Percentiles rank a stretch among this genome's conserved stretches.
Evolutionary conservation across 306 rosid species (phyloP).

Genomic region (Delonix regia): DNA sequence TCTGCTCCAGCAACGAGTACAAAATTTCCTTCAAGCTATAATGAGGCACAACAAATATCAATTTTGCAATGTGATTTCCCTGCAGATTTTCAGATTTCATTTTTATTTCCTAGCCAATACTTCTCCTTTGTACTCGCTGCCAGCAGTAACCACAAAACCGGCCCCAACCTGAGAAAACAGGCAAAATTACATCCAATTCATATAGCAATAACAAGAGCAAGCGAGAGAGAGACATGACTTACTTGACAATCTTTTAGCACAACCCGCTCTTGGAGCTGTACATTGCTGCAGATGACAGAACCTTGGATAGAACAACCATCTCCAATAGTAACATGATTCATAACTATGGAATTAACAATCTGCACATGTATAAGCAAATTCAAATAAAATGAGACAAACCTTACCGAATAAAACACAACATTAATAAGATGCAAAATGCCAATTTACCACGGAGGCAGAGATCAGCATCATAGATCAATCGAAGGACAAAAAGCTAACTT

Average conservation of each 20-base stretch:
- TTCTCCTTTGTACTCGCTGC: conserved; percentile 89
- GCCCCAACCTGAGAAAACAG: conserved; percentile 76
- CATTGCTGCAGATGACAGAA: conserved; percentile 92
- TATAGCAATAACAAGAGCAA: neutral
- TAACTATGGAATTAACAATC: conserved; percentile 88
- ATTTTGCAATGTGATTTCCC: neutral
- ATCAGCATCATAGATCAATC: neutral
- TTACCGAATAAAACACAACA: conserved; percentile 9
- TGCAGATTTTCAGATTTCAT: conserved; percentile 35
- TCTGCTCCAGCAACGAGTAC: conserved; percentile 31
- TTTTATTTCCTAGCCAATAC: conserved; percentile 88
- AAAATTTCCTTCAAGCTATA: conserved; percentile 48
- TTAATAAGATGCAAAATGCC: conserved; percentile 7
- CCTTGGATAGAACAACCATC: conserved; percentile 93
- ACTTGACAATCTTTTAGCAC: conserved; percentile 94
- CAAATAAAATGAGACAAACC: conserved; percentile 2
- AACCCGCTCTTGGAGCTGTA: conserved; percentile 91
- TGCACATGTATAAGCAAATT: conserved; percentile 33
- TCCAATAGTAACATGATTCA: conserved; percentile 93
- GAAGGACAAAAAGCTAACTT: conserved; percentile 27
- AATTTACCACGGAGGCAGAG: conserved; percentile 11
- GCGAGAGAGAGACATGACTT: conserved; percentile 22
- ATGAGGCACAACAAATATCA: conserved; percentile 21
- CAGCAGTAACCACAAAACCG: conserved; percentile 87
- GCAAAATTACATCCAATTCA: conserved; percentile 32